Evolutionary conservation across 208 protist species (phyloP).

Genomic region (Blastocrithidia nonstop): DNA sequence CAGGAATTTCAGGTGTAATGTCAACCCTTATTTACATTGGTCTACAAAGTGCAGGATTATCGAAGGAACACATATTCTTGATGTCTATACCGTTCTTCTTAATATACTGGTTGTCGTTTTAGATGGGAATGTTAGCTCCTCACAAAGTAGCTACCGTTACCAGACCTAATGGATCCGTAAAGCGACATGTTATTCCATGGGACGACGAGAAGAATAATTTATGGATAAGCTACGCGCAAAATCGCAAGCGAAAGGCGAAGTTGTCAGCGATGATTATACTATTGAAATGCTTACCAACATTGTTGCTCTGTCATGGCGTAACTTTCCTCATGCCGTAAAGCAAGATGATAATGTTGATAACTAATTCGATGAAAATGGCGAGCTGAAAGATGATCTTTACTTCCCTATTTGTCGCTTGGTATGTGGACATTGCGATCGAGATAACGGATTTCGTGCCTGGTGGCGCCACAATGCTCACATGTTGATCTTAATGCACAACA

Average conservation of each 20-base stretch:
- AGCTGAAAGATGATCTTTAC: slow-evolving; percentile 12
- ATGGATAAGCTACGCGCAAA: slow-evolving; percentile 9
- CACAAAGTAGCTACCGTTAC: slow-evolving; percentile 26
- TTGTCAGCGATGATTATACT: slow-evolving; percentile 3
- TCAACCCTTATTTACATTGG: slow-evolving; percentile 61
- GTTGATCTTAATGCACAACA: slow-evolving; percentile 25
- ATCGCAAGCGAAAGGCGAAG: not conserved
- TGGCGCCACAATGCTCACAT: slow-evolving; percentile 20
- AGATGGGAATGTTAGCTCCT: slow-evolving; percentile 39
- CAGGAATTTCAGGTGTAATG: slow-evolving; percentile 75
- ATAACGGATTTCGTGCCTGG: slow-evolving; percentile 15
- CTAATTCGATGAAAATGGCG: slow-evolving; percentile 3
- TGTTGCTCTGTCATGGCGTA: not conserved
- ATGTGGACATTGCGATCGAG: slow-evolving; percentile 11
- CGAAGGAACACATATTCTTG: slow-evolving; percentile 40
- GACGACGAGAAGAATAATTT: slow-evolving; percentile 18
- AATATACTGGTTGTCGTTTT: slow-evolving; percentile 61
- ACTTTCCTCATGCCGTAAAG: not conserved
- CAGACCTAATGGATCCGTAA: not conserved
- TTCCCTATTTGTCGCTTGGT: slow-evolving; percentile 15
- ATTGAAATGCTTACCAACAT: slow-evolving; percentile 18
- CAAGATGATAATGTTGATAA: slow-evolving; percentile 3
- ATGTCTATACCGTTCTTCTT: slow-evolving; percentile 36
- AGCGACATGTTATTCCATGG: slow-evolving; percentile 6
- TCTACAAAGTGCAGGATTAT: slow-evolving; percentile 29